Evolutionary conservation across 2,329 filamentous ascomycete genomes (phyloP).

Genomic region (Paecilomyces formosus): DNA sequence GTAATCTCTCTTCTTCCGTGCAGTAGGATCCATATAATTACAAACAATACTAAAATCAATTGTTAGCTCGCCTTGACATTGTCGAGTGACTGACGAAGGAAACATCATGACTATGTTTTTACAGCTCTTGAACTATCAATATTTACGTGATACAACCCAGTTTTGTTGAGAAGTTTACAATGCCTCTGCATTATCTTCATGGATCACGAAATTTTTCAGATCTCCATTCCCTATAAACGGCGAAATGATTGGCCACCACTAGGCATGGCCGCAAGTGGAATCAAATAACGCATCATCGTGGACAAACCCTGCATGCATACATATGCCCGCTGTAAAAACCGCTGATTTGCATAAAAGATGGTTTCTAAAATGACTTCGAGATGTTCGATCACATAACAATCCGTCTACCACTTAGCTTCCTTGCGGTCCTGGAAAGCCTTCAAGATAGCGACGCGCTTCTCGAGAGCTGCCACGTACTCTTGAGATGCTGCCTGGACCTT

Average conservation of each 20-base stretch:
- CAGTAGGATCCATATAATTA: no score
- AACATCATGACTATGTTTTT: no score
- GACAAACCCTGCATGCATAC: neutral
- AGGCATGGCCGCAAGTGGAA: constrained; percentile 1
- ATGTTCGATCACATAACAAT: neutral
- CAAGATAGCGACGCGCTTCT: constrained; percentile 72
- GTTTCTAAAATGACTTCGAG: neutral
- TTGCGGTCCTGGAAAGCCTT: constrained; percentile 53
- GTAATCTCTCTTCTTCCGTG: no score
- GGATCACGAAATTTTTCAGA: neutral
- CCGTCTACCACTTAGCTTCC: constrained; percentile 40
- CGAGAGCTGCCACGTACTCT: constrained; percentile 67
- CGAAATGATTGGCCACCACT: neutral
- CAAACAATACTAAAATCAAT: no score
- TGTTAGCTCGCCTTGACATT: no score
- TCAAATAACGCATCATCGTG: constrained; percentile 4
- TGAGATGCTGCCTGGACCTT: constrained; percentile 59
- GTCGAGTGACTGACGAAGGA: no score
- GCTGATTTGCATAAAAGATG: neutral
- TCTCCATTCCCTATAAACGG: neutral
- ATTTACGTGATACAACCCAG: no score
- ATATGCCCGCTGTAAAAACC: neutral
- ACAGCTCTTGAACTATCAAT: no score
- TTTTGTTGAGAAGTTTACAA: no score
- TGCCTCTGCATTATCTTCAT: neutral